Base-by-base conservation (phyloP, 805 yeast species). In the Metschnikowia lachancei region DNA sequence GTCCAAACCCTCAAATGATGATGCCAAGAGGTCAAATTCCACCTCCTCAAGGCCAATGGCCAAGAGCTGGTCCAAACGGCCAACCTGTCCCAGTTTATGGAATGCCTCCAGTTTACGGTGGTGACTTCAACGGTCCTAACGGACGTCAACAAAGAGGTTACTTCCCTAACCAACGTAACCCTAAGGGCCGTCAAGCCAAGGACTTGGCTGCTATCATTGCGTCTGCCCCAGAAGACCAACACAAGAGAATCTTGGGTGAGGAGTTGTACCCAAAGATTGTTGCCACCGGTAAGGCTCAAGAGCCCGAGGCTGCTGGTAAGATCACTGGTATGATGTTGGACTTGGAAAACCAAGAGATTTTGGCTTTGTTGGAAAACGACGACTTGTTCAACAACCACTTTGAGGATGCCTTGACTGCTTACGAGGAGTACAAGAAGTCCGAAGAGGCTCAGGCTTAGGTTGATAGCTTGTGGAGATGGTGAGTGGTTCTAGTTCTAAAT, bases 241-340 rank as follows among this genome's bases (percentile, higher is more conserved):
- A 90, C 78, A 92, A 92, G 88, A 92, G 95, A 81, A 81, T 90
- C 66, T 81, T 94, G 67, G 99, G 99, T 75, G 97, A 94, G 80
- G 95, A 90, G 67, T 80, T 94, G 66, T 94, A 92, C 81, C 90
- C 95, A 65, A 87, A 83, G 81, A 86, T 94, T 64, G 83, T 85
- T 56, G 82, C 90, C 57, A 82, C 87, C 54, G 90, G 88, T 64
- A 86, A 86, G 75, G 88, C 91, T 62, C 82, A 83, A 61, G 95
- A 90, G 65, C 86, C 85, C 49, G 96, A 90, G 74, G 89, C 96
- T 64, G 97, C 97, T 58, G 96, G 97, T 76, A 92, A 91, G 78
- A 88, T 94, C 69, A 94, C 99, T 57, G 97, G 98, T 77, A 94
- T 94, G 98, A 82, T 94, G 77, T 81, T 94, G 66, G 97, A 91